Percentiles rank a stretch among this genome's conserved stretches.
These are phyloP conservation scores for Botryosphaeria dothidea DNA, from an alignment of 2,329 filamentous ascomycete genomes.

Conservation along the genomic window DNA sequence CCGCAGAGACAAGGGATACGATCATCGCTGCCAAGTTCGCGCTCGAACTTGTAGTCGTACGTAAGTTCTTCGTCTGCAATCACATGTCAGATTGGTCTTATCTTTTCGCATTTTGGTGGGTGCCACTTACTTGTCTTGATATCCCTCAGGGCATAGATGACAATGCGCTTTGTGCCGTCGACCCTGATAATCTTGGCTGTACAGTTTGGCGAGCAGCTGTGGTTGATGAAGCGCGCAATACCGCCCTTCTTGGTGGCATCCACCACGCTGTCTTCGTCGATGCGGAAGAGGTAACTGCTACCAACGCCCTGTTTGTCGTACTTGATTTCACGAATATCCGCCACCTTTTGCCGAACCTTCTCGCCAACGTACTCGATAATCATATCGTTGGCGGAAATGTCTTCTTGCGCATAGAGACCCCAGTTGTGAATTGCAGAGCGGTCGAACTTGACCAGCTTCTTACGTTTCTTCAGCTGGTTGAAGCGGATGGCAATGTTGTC, in stretches of 20 bases:
- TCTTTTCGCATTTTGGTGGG: background rate
- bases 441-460: slow-evolving; percentile 98
- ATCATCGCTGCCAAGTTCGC: slow-evolving; percentile 90
- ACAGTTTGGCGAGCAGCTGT: slow-evolving; percentile 97
- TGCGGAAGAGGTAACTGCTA: slow-evolving; percentile 95
- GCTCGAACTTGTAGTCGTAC: slow-evolving; percentile 99
- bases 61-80: slow-evolving; percentile 91
- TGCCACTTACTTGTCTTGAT: slow-evolving; percentile 82
- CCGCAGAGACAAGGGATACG: slow-evolving; percentile 97
- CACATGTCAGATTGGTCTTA: background rate
- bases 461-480: slow-evolving; percentile 98
- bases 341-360: slow-evolving; percentile 93
- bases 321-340: slow-evolving; percentile 88
- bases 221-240: slow-evolving; percentile 97
- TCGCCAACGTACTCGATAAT: slow-evolving; percentile 99
- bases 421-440: slow-evolving; percentile 98
- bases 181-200: slow-evolving; percentile 99
- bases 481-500: slow-evolving; percentile 94
- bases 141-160: slow-evolving; percentile 96
- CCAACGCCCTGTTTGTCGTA: slow-evolving; percentile 97
- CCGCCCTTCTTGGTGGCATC: slow-evolving; percentile 98
- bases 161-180: slow-evolving; percentile 95
- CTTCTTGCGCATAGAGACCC: slow-evolving; percentile 97
- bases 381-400: slow-evolving; percentile 97
- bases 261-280: slow-evolving; percentile 95